Evolutionary conservation across 305 asterid genomes (phyloP).

Genomic region (Fraxinus dipetala): DNA sequence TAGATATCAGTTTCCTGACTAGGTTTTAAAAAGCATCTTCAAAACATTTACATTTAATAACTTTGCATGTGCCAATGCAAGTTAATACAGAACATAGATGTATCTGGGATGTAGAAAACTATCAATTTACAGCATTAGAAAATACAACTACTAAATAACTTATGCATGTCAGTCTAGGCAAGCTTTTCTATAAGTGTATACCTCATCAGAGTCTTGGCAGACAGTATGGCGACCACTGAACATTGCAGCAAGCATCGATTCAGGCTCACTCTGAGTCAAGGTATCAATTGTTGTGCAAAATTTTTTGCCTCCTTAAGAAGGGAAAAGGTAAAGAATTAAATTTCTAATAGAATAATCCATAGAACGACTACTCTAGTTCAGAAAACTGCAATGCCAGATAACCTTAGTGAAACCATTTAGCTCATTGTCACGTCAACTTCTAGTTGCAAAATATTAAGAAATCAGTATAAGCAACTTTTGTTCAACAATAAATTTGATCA

Average conservation of each 20-base stretch:
- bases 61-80: not conserved
- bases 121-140: not conserved
- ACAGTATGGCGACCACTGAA: conserved; percentile 91
- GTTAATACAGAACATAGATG: not conserved
- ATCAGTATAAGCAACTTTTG: not conserved
- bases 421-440: conserved; percentile 7
- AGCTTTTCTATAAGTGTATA: conserved; percentile 21
- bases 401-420: not conserved
- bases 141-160: not conserved
- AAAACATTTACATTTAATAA: conserved; percentile 7
- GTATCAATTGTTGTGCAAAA: conserved; percentile 82
- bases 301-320: conserved; percentile 69
- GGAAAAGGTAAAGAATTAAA: conserved; percentile 20
- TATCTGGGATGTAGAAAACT: not conserved
- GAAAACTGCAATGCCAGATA: not conserved
- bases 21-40: not conserved
- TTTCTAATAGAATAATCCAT: conserved; percentile 2
- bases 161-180: not conserved
- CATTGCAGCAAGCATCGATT: conserved; percentile 96
- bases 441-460: conserved; percentile 12
- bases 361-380: not conserved
- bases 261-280: conserved; percentile 80
- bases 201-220: conserved; percentile 70
- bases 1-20: not conserved
- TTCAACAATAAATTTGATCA: conserved; percentile 9